These are phyloP conservation scores for Rhizopogon vulgaris DNA, from an alignment of 768 basidiomycete genomes.

Conservation along the genomic window DNA sequence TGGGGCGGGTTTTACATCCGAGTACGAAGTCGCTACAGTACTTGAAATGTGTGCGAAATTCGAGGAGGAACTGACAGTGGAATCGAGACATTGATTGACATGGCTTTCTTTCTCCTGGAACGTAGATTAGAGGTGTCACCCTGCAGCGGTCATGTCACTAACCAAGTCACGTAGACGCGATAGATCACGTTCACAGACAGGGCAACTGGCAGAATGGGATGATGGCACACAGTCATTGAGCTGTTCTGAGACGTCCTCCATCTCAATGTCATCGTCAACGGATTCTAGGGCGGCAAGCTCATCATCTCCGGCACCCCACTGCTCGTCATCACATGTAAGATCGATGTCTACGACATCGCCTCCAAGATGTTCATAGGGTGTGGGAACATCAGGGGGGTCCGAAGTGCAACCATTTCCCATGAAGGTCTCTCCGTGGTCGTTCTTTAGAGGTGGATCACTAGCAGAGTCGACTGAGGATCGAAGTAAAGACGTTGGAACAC, in stretches of 20 bases:
- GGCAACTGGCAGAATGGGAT: slow-evolving; percentile 12
- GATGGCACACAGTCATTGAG: background rate
- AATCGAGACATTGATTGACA: slow-evolving; percentile 52
- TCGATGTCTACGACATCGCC: background rate
- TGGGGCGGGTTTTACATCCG: background rate
- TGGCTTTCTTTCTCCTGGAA: slow-evolving; percentile 45
- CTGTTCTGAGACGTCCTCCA: slow-evolving; percentile 15
- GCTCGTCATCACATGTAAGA: slow-evolving; percentile 23
- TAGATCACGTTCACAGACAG: slow-evolving; percentile 18
- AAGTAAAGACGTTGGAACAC: slow-evolving; percentile 13
- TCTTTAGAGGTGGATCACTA: background rate
- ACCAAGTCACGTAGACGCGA: slow-evolving; percentile 10
- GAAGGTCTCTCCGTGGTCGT: background rate
- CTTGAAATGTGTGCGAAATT: background rate
- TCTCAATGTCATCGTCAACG: slow-evolving; percentile 21
- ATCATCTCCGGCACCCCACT: slow-evolving; percentile 74
- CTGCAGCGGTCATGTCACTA: slow-evolving; percentile 15
- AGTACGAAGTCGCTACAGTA: background rate
- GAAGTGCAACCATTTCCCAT: background rate
- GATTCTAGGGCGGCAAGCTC: slow-evolving; percentile 38
- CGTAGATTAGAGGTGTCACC: slow-evolving; percentile 2
- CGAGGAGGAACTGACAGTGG: slow-evolving; percentile 8
- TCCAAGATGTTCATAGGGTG: background rate
- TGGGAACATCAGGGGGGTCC: background rate
- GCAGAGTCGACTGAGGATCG: background rate